Base-by-base conservation (phyloP, 257 asterid species). In the Mentha longifolia region DNA sequence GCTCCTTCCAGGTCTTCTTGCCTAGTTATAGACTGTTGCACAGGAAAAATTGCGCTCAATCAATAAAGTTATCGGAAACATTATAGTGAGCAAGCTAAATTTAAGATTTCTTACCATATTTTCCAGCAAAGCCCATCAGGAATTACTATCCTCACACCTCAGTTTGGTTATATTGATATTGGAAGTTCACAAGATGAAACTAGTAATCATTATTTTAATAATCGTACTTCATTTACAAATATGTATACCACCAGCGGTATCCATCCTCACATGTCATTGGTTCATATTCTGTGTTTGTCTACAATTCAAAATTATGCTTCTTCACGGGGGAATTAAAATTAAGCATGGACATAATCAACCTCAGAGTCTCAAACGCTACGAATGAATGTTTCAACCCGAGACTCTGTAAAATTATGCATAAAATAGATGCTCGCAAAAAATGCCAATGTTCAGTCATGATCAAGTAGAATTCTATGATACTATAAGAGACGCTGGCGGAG, bases 101-200 rank as follows among this genome's bases (percentile, higher is more conserved):
- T 19, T 52, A 19, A n/a, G 22, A 25, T 47, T 14, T 46, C 79
- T 66, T 78, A 91, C 97, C 87, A 64, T 84, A 80, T 93, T 82
- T 80, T 82, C 89, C 63, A 93, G 83, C 61, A 85, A 89, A 39
- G 87, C 51, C 88, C 89, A 64, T 87, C 91, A 5, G 96, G 96
- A 31, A 93, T 73, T 63, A 68, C 85, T 65, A 93, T 85, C 77
- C 75, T 89, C 81, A 69, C 64, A 41, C 79, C 80, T n/a, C 5
- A 86, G 87, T 68, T 45, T 45, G 6, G 12, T 45, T 12, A 13
- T 3, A 45, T 4, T 45, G n/a, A 45, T 45, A 6, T 13, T 13
- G 50, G 14, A 13, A 45, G 16, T 45, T 45, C 13, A 45, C n/a
- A 45, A 12, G 17, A 19, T n/a, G 10, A 47, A n/a, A 47, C 20